Percentiles rank a stretch among this genome's conserved stretches.
Evolutionary conservation across 2,329 filamentous ascomycete genomes (phyloP).

Genomic region (Colletotrichum sp.): DNA sequence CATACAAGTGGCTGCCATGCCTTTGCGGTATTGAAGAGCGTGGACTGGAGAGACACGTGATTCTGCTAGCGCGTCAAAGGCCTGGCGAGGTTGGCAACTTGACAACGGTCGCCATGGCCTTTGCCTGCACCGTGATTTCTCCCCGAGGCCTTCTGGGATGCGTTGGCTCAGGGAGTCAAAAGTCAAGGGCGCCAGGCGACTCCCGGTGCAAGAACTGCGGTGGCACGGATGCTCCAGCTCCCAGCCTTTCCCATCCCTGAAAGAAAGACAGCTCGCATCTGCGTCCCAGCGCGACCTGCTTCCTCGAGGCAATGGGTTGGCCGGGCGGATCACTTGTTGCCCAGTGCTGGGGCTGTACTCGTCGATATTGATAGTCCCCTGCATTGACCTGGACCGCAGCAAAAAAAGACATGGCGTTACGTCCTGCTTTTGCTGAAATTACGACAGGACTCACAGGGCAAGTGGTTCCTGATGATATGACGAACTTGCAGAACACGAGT

Average conservation of each 20-base stretch:
- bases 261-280: neutral
- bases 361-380: neutral
- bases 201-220: neutral
- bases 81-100: neutral
- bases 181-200: neutral
- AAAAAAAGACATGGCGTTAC: neutral
- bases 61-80: neutral
- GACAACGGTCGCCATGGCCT: neutral
- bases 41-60: neutral
- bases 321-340: neutral
- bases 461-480: neutral
- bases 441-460: neutral
- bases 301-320: neutral
- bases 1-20: neutral
- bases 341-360: constrained; percentile 4
- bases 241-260: constrained; percentile 1
- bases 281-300: neutral
- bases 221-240: constrained; percentile 11
- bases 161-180: neutral
- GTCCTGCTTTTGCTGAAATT: neutral
- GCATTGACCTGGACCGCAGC: neutral
- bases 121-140: neutral
- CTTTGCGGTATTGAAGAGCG: neutral
- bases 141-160: neutral
- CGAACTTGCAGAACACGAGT: neutral